Conservation (phyloP, 345 rosid species). For the Ricinus communis region DNA sequence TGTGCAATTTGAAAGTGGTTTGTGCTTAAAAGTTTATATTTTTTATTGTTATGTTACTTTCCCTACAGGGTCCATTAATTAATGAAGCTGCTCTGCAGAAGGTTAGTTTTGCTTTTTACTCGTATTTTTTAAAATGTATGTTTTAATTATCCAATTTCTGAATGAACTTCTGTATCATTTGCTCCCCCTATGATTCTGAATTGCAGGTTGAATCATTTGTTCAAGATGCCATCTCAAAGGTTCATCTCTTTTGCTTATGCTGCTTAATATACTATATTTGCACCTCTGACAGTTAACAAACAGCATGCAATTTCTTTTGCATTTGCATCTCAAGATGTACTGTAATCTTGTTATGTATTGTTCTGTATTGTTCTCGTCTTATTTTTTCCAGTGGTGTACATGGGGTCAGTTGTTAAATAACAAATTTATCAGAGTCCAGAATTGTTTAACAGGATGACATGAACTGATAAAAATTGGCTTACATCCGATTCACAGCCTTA, state of each 20-base stretch:
- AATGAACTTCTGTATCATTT: slow-evolving; percentile 16
- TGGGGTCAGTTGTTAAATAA: too few relatives aligned
- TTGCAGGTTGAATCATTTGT: slow-evolving; percentile 82
- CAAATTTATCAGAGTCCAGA: too few relatives aligned
- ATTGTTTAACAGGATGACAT: too few relatives aligned
- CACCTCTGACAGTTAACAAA: neutral
- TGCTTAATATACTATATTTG: neutral
- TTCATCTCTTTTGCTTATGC: slow-evolving; percentile 27
- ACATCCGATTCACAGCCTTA: too few relatives aligned
- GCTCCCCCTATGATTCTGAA: slow-evolving; percentile 25
- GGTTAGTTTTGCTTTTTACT: slow-evolving; percentile 43
- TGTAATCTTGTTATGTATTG: neutral
- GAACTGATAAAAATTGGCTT: too few relatives aligned
- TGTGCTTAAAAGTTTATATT: slow-evolving; percentile 9
- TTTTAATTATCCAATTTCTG: slow-evolving; percentile 7
- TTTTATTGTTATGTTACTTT: slow-evolving; percentile 17
- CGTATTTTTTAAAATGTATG: neutral
- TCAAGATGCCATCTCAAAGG: slow-evolving; percentile 88
- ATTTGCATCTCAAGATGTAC: neutral
- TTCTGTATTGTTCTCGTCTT: neutral
- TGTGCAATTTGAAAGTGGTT: slow-evolving; percentile 9
- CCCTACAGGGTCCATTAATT: slow-evolving; percentile 86
- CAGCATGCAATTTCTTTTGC: neutral
- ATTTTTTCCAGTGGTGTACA: neutral
- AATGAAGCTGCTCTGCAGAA: slow-evolving; percentile 88